Conservation (phyloP, 2,329 filamentous ascomycete species). For the Pseudogymnoascus sp. region DNA sequence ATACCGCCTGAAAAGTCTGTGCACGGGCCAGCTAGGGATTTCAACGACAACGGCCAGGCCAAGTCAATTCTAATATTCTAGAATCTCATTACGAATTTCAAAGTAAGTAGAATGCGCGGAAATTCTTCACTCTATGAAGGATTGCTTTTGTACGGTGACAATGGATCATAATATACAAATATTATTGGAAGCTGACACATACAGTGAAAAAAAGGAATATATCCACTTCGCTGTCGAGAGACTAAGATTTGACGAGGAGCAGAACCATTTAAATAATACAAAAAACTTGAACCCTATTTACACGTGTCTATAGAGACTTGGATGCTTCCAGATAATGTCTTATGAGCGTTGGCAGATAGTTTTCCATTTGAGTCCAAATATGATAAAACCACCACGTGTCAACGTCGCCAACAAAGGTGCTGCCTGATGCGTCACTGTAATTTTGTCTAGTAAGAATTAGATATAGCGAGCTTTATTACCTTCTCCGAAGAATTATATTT, state of each 20-base stretch:
- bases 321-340: neutral
- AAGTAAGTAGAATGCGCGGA: neutral
- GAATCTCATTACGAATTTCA: neutral
- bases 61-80: neutral
- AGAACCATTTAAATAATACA: neutral
- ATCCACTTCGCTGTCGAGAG: neutral
- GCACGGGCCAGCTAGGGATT: constrained; percentile 1
- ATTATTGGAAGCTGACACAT: neutral
- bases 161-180: neutral
- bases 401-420: neutral
- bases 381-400: constrained; percentile 3
- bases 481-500: neutral
- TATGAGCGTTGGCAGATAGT: neutral
- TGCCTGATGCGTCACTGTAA: neutral
- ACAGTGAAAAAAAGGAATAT: neutral
- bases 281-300: neutral
- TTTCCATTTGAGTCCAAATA: neutral
- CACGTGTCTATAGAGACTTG: neutral
- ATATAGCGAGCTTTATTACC: neutral
- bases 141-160: neutral
- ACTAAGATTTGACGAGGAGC: neutral
- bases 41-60: neutral
- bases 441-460: neutral
- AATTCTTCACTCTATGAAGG: neutral
- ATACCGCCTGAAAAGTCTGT: neutral